phyloP scores from a whole-genome alignment of 805 yeast species.

The Pichia gijzeniarum region DNA sequence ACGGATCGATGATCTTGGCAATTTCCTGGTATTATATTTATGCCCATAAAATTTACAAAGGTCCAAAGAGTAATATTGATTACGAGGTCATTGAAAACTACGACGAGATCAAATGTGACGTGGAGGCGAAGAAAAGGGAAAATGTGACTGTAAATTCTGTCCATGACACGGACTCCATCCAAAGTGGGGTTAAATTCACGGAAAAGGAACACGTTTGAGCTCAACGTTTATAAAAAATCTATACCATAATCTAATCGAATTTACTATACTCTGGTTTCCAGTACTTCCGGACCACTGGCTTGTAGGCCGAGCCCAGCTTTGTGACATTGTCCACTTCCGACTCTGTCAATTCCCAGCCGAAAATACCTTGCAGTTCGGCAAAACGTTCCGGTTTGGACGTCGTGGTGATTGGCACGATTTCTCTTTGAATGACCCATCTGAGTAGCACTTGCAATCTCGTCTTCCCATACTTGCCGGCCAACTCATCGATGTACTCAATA shows the following conservation, averaged over 20 bases:
- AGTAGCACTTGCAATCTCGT: constrained; percentile 36
- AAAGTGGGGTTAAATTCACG: too few species aligned
- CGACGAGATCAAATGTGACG: too few species aligned
- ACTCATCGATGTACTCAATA: constrained; percentile 27
- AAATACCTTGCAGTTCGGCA: constrained; percentile 31
- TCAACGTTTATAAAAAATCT: too few species aligned
- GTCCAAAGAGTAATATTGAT: constrained; percentile 59
- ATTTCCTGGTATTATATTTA: constrained; percentile 42
- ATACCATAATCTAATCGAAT: constrained; percentile 13
- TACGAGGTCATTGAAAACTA: too few species aligned
- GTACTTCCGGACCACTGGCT: constrained; percentile 27
- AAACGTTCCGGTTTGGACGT: constrained; percentile 37
- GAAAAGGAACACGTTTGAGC: too few species aligned
- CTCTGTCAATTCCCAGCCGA: constrained; percentile 28
- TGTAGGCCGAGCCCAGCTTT: constrained; percentile 18
- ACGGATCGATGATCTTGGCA: constrained; percentile 51
- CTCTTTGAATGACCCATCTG: constrained; percentile 39
- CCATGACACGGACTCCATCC: too few species aligned
- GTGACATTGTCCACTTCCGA: constrained; percentile 28
- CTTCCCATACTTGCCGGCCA: constrained; percentile 34
- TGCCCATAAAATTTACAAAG: constrained; percentile 55
- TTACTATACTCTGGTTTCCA: constrained; percentile 28
- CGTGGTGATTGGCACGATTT: constrained; percentile 42
- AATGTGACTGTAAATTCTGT: too few species aligned
- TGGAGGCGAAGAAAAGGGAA: too few species aligned